Evolutionary conservation across 2,329 filamentous ascomycete species (phyloP), one percentile per base, ranked within the genome.

Genomic region (Hymenoscyphus linearis): DNA sequence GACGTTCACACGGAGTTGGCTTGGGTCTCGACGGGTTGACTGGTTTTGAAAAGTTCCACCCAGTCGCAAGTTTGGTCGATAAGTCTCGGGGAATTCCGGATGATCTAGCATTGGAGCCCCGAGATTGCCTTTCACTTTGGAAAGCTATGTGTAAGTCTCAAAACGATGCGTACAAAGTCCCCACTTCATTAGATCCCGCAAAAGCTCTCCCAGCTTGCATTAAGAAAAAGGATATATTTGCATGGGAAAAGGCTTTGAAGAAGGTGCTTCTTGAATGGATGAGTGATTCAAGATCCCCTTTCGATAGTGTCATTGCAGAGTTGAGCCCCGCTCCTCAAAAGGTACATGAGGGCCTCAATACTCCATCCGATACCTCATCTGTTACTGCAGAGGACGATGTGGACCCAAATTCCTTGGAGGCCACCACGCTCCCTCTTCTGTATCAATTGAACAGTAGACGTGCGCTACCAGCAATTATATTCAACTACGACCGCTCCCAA

Each of bases 391-490:
- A 55, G 12, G 64, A 66, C 1, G 27, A 9, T 26, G 44, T 73
- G 26, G 64, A 75, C 31, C 60, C 68, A 4, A 63, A 73, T n/a
- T 68, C 74, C 59, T 66, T 80, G 12, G 67, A 73, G 34, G 67
- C 69, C 25, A 82, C 79, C 10, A 84, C 81, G 2, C 74, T 89
- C 18, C 80, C 84, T 1, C 74, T 90, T 34, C 76, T 88, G 0
- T 79, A 76, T 16, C 80, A 85, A 35, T 77, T 92, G 0, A 82
- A 90, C 55, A 76, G 78, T 16, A 82, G 85, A 60, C 81, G 84
- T 60, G 87, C 86, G 0, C 77, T 93, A 0, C 90, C 89, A 0
- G 89, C 87, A 0, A 85, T 93, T 13, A 73, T 92, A 1, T 93
- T 93, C 77, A 90, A 90, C 70, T 93, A 90, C 67, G 87, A 92